phyloP scores from a whole-genome alignment of 306 rosid species.

The Trichosanthes truncata region DNA sequence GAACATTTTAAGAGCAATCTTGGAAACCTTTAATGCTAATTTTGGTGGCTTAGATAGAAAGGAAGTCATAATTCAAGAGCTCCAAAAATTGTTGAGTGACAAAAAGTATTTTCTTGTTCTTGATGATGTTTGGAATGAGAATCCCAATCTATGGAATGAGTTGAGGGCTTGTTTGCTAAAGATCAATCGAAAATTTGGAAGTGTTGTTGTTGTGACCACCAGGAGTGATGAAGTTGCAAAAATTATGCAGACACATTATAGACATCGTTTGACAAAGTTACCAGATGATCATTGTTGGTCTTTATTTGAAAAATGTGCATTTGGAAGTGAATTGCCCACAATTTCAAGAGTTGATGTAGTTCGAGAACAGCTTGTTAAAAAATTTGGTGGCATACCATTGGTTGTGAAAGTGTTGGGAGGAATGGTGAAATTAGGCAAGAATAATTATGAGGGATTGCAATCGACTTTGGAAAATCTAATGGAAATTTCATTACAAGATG shows the following conservation, averaged over 20 bases:
- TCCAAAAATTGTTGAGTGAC: not conserved
- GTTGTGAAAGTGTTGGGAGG: conserved; percentile 17
- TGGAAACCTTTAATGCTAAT: not conserved
- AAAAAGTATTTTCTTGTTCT: conserved; percentile 13
- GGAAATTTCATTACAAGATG: not conserved
- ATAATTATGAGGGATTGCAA: not conserved
- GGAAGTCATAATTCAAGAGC: not conserved
- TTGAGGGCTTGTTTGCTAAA: conserved; percentile 1
- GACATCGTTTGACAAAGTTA: not conserved
- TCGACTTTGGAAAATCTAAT: not conserved
- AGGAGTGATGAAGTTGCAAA: conserved; percentile 14
- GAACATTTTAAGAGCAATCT: not conserved
- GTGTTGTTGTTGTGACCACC: not conserved
- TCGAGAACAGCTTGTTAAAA: conserved; percentile 3
- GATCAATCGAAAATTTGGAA: not conserved
- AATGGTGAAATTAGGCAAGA: not conserved
- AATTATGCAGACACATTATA: not conserved
- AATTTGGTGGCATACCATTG: conserved; percentile 14
- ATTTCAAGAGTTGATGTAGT: not conserved
- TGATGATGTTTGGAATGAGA: conserved; percentile 22
- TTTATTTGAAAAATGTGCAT: not conserved
- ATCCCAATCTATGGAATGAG: not conserved
- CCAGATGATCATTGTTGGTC: conserved; percentile 10
- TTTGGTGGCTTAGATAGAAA: not conserved
- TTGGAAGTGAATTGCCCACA: not conserved